Evolutionary conservation across 495 filamentous ascomycete genomes (phyloP).

Genomic region (Annulohypoxylon nitens): DNA sequence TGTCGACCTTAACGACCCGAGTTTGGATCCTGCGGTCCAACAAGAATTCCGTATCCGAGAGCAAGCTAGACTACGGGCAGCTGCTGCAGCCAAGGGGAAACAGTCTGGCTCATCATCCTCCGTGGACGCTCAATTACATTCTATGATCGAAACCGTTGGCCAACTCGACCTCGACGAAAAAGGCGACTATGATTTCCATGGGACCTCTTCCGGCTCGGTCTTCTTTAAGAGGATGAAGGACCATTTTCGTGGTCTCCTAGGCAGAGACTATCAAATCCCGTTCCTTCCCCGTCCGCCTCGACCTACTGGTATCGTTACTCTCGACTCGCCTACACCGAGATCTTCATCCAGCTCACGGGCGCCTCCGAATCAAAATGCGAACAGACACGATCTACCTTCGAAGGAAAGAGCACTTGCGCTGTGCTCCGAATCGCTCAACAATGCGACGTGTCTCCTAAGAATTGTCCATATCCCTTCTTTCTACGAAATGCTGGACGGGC

Average conservation of each 20-base stretch:
- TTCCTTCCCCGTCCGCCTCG: constrained; percentile 61
- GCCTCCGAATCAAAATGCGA: constrained; percentile 70
- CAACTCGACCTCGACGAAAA: constrained; percentile 91
- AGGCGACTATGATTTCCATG: constrained; percentile 95
- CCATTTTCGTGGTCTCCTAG: constrained; percentile 77
- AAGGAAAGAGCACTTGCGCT: constrained; percentile 75
- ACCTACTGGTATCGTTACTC: constrained; percentile 56
- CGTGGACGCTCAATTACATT: constrained; percentile 82
- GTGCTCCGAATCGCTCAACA: constrained; percentile 82
- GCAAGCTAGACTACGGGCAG: constrained; percentile 55
- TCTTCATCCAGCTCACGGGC: constrained; percentile 67
- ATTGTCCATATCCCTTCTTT: constrained; percentile 93
- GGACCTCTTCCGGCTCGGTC: constrained; percentile 89
- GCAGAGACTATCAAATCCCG: constrained; percentile 63
- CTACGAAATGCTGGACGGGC: constrained; percentile 77
- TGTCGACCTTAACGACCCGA: constrained; percentile 85
- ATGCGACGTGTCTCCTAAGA: constrained; percentile 85
- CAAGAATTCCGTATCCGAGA: constrained; percentile 67
- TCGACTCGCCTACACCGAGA: constrained; percentile 75
- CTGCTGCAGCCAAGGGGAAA: constrained; percentile 53
- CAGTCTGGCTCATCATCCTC: constrained; percentile 53
- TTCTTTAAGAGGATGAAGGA: constrained; percentile 88
- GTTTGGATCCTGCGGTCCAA: constrained; percentile 76
- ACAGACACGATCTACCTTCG: constrained; percentile 77
- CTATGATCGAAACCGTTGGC: constrained; percentile 93